Base-by-base conservation (phyloP, 306 rosid genomes). In the Mucuna pruriens region DNA sequence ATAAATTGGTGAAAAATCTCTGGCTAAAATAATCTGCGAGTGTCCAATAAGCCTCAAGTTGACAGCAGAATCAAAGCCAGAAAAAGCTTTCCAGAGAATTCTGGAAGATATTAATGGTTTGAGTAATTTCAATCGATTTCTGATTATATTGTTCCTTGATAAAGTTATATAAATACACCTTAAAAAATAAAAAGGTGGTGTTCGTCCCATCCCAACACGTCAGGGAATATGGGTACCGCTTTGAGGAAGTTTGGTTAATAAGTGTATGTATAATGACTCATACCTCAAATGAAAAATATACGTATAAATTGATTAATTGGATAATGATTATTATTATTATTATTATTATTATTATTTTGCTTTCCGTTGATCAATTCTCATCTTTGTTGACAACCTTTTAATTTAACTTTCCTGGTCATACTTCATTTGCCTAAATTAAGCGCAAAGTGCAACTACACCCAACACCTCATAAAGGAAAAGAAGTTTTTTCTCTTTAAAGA, bases 11-110 rank as follows among this genome's bases (percentile, higher is more conserved):
- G 67, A 60, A 60, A 60, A 58, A 26, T 60, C 23, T 34, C 39
- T 29, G 11, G 10, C 42, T 16, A 29, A 13, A 62, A 2, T 61
- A 20, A 33, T 63, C 44, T 29, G 20, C 8, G 2, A 7, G 2
- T 16, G 71, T 64, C 46, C 46, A 64, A 36, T 38, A 12, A 68
- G 40, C 17, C 8, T 81, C 61, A 44, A 79, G 86, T 67, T 79
- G 75, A 36, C 55, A 23, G 31, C 72, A 68, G 85, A 82, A 90
- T 84, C 84, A 67, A 83, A 79, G n/a, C 77, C 80, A 52, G 45
- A 73, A 87, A 61, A 75, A 57, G 75, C 84, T 74, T 84, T 79
- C 72, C 5, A 39, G 66, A 65, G n/a, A 63, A 7, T 33, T 62
- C 1, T 67, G 74, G 34, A 31, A 49, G 49, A 23, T 40, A 7